Evolutionary conservation across 768 basidiomycete genomes (phyloP).

Genomic region (Termitomyces sp.): DNA sequence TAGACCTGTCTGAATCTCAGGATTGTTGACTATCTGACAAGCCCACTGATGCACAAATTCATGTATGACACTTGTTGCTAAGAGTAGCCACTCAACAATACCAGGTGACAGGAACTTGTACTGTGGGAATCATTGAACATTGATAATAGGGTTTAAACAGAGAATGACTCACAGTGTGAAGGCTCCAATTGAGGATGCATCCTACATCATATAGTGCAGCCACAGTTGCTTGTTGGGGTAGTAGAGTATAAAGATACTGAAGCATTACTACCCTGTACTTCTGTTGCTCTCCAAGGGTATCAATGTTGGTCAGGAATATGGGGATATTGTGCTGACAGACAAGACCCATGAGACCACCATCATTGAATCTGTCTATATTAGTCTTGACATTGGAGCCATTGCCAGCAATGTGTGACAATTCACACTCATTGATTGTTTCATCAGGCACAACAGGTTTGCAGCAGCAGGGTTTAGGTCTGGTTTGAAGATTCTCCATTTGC

Average conservation of each 20-base stretch:
- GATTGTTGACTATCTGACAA: constrained; percentile 28
- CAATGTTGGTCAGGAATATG: too few species aligned
- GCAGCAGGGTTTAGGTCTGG: too few species aligned
- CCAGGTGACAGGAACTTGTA: constrained; percentile 13
- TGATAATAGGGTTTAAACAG: too few species aligned
- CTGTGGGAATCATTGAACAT: background rate
- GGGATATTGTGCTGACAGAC: too few species aligned
- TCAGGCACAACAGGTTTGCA: too few species aligned
- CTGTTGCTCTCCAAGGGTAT: too few species aligned
- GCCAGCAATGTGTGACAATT: too few species aligned
- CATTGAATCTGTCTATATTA: too few species aligned
- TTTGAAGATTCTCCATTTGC: constrained; percentile 14
- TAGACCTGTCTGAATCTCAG: constrained; percentile 22
- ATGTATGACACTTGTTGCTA: constrained; percentile 19
- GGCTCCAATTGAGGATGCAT: constrained; percentile 5
- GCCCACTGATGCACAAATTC: background rate
- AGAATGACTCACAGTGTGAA: background rate
- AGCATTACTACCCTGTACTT: too few species aligned
- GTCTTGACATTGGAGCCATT: too few species aligned
- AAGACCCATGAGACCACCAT: too few species aligned
- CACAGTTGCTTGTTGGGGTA: constrained; percentile 28
- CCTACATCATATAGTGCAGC: constrained; percentile 27
- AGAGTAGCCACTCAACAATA: constrained; percentile 20
- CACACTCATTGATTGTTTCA: too few species aligned
- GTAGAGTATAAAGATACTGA: constrained; percentile 19